Evolutionary conservation across 176 grass and related monocot species (phyloP).

Genomic region (Eremochloa ophiuroides): DNA sequence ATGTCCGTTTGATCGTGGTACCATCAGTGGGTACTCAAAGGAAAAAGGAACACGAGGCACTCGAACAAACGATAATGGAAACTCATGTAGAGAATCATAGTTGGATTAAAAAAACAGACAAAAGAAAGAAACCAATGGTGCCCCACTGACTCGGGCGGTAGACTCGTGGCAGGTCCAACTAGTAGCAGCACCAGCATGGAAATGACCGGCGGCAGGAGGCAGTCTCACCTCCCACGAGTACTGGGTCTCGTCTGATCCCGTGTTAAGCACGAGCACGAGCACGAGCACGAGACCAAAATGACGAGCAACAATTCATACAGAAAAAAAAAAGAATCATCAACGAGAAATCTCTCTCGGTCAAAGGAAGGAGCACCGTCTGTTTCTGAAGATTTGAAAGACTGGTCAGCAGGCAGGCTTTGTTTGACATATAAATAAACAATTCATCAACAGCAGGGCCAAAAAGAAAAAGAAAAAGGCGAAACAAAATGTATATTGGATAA

Average conservation of each 20-base stretch:
- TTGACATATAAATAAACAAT: conserved; percentile 1
- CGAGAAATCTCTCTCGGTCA: no score
- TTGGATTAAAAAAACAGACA: not conserved
- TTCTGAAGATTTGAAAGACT: not conserved
- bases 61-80: not conserved
- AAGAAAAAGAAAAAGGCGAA: fast-evolving
- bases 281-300: not conserved
- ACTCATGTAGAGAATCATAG: conserved; percentile 1
- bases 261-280: not conserved
- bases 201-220: conserved; percentile 7
- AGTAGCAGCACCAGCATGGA: not conserved
- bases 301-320: no score
- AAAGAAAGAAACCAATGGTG: not conserved
- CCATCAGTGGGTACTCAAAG: not conserved
- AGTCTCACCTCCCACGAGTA: conserved; percentile 8
- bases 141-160: not conserved
- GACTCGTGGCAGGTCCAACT: conserved; percentile 17
- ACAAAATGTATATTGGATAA: not conserved
- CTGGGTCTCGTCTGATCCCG: no score
- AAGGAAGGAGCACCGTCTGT: not conserved
- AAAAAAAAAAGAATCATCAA: not conserved
- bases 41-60: not conserved
- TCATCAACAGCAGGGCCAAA: not conserved
- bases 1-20: not conserved
- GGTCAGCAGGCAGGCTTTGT: not conserved